These are phyloP conservation scores for Elongisporangium prolatum DNA, from an alignment of 352 stramenopile species.

Conservation along the genomic window DNA sequence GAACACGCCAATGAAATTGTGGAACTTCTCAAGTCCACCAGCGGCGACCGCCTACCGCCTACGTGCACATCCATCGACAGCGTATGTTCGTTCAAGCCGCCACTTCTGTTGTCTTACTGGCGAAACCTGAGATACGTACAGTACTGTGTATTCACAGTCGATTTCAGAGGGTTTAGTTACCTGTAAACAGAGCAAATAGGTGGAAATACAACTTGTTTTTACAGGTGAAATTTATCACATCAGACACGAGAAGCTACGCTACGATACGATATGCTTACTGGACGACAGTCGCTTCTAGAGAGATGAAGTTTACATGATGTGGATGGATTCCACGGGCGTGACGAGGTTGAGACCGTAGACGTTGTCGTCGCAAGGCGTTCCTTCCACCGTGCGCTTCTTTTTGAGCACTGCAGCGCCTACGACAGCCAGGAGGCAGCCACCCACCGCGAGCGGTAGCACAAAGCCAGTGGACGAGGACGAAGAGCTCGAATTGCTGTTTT, in stretches of 20 bases:
- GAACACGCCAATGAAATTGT: too few relatives aligned
- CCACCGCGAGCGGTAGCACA: slow-evolving; percentile 11
- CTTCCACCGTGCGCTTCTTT: slow-evolving; percentile 13
- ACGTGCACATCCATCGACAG: too few relatives aligned
- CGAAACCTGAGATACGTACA: background rate
- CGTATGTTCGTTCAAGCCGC: background rate
- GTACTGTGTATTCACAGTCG: too few relatives aligned
- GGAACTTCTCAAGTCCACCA: too few relatives aligned
- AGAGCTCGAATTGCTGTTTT: slow-evolving; percentile 1
- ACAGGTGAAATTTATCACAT: background rate
- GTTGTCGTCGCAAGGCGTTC: background rate
- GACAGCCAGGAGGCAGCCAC: slow-evolving; percentile 21
- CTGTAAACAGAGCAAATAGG: too few relatives aligned
- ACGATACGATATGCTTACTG: background rate
- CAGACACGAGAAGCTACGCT: background rate
- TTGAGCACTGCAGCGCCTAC: slow-evolving; percentile 17
- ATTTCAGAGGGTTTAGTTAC: background rate
- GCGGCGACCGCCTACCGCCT: too few relatives aligned
- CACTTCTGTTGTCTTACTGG: background rate
- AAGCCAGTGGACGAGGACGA: slow-evolving; percentile 6
- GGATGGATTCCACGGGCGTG: background rate
- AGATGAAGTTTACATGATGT: slow-evolving; percentile 12
- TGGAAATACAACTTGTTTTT: background rate
- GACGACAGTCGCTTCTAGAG: background rate
- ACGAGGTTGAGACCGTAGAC: background rate